A percentile compares a stretch with the other conserved stretches of the same genome.
Evolutionary conservation across 2,329 filamentous ascomycete genomes (phyloP).

Genomic region (Sporothrix phasma): DNA sequence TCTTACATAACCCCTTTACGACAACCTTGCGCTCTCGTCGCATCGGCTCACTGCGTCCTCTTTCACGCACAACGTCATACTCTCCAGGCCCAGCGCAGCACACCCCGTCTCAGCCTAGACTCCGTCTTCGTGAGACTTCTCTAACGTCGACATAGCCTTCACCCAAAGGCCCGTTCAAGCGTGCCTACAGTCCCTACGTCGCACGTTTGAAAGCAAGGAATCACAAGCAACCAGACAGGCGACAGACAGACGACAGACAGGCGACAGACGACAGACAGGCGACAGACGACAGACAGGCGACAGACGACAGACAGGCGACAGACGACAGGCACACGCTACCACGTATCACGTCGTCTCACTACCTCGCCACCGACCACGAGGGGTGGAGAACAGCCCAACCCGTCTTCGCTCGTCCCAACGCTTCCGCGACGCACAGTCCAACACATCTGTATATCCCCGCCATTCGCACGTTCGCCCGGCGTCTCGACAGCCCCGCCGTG

Average conservation of each 20-base stretch:
- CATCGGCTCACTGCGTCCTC: background rate
- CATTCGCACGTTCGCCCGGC: background rate
- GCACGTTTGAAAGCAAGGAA: background rate
- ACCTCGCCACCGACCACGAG: background rate
- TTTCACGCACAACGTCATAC: background rate
- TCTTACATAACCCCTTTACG: background rate
- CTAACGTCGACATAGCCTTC: background rate
- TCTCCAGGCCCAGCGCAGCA: background rate
- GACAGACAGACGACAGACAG: background rate
- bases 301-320: background rate
- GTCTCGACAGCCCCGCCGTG: background rate
- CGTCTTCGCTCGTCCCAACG: background rate
- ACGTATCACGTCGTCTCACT: background rate
- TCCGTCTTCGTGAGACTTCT: background rate
- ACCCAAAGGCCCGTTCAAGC: background rate
- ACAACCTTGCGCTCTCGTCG: background rate
- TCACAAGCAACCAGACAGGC: background rate
- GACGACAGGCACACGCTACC: too few relatives aligned
- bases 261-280: background rate
- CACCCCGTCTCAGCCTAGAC: background rate
- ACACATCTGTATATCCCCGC: background rate
- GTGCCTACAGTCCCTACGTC: background rate
- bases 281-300: background rate
- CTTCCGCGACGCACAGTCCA: background rate
- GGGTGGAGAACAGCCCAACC: background rate